Conservation (phyloP, 352 stramenopile species). For the Pythium vanterpoolii region DNA sequence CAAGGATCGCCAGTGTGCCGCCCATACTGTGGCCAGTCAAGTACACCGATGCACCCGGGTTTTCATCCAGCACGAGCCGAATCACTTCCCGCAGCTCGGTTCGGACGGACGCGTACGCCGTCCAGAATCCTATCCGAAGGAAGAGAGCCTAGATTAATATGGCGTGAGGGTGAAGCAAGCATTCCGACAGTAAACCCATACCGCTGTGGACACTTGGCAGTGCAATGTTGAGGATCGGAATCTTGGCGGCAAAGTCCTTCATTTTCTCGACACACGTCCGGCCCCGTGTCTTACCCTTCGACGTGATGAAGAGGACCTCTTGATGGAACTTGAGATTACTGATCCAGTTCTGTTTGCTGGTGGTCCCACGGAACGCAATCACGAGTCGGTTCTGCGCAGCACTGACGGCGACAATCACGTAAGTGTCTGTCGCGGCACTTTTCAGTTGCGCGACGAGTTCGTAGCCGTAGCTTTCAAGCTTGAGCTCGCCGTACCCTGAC, state of each 20-base stretch:
- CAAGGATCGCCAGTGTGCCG: constrained; percentile 86
- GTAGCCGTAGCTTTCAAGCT: constrained; percentile 69
- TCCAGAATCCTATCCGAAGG: constrained; percentile 65
- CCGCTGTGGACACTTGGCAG: constrained; percentile 81
- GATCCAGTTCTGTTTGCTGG: constrained; percentile 86
- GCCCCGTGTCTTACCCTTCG: constrained; percentile 42
- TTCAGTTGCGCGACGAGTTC: constrained; percentile 82
- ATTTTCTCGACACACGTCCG: constrained; percentile 59
- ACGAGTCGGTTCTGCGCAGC: constrained; percentile 67
- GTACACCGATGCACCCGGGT: constrained; percentile 86
- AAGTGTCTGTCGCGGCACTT: constrained; percentile 73
- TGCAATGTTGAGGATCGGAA: constrained; percentile 81
- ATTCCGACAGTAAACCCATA: constrained; percentile 24
- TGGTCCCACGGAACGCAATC: constrained; percentile 83
- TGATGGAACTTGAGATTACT: constrained; percentile 85
- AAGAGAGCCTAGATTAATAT: background rate
- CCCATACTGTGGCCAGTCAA: constrained; percentile 92
- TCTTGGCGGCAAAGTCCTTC: constrained; percentile 63
- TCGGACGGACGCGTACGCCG: constrained; percentile 77
- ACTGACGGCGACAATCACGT: constrained; percentile 59
- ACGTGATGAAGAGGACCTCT: constrained; percentile 76
- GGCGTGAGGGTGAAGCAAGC: background rate
- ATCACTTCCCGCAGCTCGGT: constrained; percentile 75
- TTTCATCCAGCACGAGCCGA: constrained; percentile 75
- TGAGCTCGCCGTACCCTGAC: constrained; percentile 72